phyloP scores from a whole-genome alignment of 768 basidiomycete species.

The Trametes villosa region DNA sequence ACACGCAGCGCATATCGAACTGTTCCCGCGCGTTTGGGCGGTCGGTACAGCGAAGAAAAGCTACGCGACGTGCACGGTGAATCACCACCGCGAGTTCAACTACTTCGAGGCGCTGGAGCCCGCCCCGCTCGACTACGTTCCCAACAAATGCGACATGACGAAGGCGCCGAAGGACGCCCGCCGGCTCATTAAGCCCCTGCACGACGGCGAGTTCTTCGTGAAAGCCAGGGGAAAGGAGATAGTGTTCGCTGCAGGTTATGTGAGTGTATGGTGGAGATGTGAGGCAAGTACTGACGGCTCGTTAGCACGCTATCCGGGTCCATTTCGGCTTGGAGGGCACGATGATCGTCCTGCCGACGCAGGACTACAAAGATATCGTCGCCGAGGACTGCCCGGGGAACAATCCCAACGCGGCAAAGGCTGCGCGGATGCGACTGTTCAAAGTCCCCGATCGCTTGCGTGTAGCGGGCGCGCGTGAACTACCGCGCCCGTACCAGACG shows the following conservation, averaged over 20 bases:
- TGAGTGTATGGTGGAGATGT: neutral
- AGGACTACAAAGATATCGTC: neutral
- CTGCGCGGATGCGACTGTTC: neutral
- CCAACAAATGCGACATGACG: neutral
- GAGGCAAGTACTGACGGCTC: neutral
- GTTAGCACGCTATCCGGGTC: neutral
- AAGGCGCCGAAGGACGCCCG: neutral
- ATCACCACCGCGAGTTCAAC: neutral
- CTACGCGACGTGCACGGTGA: neutral
- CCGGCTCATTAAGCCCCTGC: neutral
- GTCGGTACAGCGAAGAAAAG: neutral
- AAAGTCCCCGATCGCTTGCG: neutral
- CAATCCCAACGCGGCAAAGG: neutral
- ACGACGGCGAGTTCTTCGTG: neutral
- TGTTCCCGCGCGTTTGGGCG: neutral
- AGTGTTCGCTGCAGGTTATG: neutral
- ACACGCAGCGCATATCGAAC: too few species aligned
- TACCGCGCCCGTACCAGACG: neutral
- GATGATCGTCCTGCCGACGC: neutral
- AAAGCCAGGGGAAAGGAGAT: constrained; percentile 3
- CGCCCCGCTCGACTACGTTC: neutral
- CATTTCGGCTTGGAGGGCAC: neutral
- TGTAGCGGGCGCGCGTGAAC: neutral
- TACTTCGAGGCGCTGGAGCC: neutral
- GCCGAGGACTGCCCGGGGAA: neutral